Conservation (phyloP, 139 green algal genomes). For the Chlamydomonas sphaeroides region DNA sequence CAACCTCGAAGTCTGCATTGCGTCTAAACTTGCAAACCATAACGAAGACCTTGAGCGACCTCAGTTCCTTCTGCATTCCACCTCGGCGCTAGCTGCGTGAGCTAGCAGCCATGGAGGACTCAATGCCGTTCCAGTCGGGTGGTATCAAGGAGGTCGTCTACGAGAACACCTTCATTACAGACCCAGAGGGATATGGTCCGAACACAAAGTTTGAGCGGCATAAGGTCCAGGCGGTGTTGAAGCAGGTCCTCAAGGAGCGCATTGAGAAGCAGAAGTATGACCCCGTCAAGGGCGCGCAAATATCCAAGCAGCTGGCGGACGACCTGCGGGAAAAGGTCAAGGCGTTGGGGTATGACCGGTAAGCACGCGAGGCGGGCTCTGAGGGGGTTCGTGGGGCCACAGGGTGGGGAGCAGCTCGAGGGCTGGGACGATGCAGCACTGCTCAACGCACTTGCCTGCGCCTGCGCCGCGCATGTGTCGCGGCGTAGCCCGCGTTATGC, state of each 20-base stretch:
- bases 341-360: slow-evolving; percentile 82
- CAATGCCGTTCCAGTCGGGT: slow-evolving; percentile 45
- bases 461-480: too few species aligned
- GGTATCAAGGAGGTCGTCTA: slow-evolving; percentile 74
- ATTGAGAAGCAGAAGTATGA: slow-evolving; percentile 85
- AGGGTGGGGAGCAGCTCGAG: too few species aligned
- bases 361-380: neutral
- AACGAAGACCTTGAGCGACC: too few species aligned
- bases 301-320: slow-evolving; percentile 81
- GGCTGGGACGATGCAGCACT: too few species aligned
- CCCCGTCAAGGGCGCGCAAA: slow-evolving; percentile 81
- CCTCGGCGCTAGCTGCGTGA: too few species aligned
- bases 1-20: too few species aligned
- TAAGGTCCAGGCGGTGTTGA: slow-evolving; percentile 76
- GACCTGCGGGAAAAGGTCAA: slow-evolving; percentile 80
- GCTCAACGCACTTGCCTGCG: too few species aligned
- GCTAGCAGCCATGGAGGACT: slow-evolving; percentile 41
- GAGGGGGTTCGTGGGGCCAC: too few species aligned
- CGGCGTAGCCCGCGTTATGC: too few species aligned
- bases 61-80: too few species aligned
- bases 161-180: slow-evolving; percentile 87
- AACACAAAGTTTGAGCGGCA: slow-evolving; percentile 64
- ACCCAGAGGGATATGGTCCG: slow-evolving; percentile 69
- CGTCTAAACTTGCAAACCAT: too few species aligned
- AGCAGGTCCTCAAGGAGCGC: slow-evolving; percentile 71